Evolutionary conservation across 352 stramenopile genomes (phyloP).

Genomic region (Phytophthora sojae): DNA sequence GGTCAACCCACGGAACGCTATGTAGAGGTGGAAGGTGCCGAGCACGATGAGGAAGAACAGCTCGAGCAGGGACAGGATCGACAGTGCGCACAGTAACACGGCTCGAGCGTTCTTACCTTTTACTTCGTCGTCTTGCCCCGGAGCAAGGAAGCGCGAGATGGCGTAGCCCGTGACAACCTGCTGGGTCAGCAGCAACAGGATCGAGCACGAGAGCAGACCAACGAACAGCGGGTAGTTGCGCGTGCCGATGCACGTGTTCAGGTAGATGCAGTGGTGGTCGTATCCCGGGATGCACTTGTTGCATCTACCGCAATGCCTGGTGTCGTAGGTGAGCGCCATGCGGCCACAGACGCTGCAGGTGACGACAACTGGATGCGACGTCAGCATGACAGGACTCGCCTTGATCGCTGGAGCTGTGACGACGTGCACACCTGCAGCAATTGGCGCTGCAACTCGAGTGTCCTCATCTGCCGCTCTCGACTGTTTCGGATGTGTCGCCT

Average conservation of each 20-base stretch:
- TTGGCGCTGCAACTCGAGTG: conserved; percentile 8
- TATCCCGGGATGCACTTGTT: conserved; percentile 95
- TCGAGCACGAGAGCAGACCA: conserved; percentile 61
- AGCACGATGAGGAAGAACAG: conserved; percentile 69
- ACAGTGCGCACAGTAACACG: conserved; percentile 40
- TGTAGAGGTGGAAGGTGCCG: conserved; percentile 70
- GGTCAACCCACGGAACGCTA: conserved; percentile 52
- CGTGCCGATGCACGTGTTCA: conserved; percentile 94
- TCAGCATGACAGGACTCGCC: conserved; percentile 1
- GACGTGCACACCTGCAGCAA: neutral
- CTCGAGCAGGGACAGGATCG: conserved; percentile 58
- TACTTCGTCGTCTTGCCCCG: neutral
- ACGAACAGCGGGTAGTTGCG: conserved; percentile 76
- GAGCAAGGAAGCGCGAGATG: conserved; percentile 32
- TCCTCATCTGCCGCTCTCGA: neutral
- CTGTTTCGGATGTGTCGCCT: conserved; percentile 10
- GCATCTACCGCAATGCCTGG: conserved; percentile 92
- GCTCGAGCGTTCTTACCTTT: conserved; percentile 19
- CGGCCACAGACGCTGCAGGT: conserved; percentile 50
- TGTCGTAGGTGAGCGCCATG: conserved; percentile 32
- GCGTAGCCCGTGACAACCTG: conserved; percentile 56
- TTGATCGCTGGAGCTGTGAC: neutral
- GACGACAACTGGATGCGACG: conserved; percentile 21
- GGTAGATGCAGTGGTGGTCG: conserved; percentile 96
- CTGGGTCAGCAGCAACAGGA: conserved; percentile 65